A percentile compares a stretch with the other conserved stretches of the same genome.
Conservation (phyloP, 441 rosid species). For the Eutrema salsugineum region DNA sequence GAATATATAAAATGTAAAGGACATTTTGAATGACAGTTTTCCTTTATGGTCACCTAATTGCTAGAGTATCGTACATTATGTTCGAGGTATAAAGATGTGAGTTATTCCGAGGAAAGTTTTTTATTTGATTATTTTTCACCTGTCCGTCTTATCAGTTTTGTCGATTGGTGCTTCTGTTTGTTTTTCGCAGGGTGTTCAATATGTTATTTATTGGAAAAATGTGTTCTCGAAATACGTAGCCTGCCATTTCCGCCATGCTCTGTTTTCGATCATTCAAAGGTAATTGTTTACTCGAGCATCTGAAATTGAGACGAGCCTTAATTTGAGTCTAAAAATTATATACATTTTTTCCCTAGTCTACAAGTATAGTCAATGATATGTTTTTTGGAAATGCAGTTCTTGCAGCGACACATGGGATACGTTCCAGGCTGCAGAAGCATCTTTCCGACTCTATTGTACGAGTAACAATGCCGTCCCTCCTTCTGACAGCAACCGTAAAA, state of each 20-base stretch:
- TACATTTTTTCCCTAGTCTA: not conserved
- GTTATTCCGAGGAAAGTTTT: not conserved
- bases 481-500: constrained; percentile 41
- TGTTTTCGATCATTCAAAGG: constrained; percentile 85
- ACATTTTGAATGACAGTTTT: not conserved
- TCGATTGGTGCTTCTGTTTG: not conserved
- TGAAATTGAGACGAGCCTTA: not conserved
- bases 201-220: constrained; percentile 81
- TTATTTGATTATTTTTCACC: not conserved
- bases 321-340: not conserved
- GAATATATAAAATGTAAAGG: not conserved
- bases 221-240: constrained; percentile 58
- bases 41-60: constrained; percentile 1
- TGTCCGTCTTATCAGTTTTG: constrained; percentile 4
- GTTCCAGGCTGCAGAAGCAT: constrained; percentile 86
- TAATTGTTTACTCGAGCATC: constrained; percentile 22
- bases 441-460: constrained; percentile 73
- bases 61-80: not conserved
- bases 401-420: constrained; percentile 91
- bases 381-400: constrained; percentile 59
- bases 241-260: constrained; percentile 83
- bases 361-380: not conserved
- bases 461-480: constrained; percentile 35
- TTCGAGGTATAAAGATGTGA: not conserved
- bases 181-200: constrained; percentile 73